These are phyloP conservation scores for Pythium dissotocum DNA, from an alignment of 352 stramenopile genomes.

Conservation along the genomic window DNA sequence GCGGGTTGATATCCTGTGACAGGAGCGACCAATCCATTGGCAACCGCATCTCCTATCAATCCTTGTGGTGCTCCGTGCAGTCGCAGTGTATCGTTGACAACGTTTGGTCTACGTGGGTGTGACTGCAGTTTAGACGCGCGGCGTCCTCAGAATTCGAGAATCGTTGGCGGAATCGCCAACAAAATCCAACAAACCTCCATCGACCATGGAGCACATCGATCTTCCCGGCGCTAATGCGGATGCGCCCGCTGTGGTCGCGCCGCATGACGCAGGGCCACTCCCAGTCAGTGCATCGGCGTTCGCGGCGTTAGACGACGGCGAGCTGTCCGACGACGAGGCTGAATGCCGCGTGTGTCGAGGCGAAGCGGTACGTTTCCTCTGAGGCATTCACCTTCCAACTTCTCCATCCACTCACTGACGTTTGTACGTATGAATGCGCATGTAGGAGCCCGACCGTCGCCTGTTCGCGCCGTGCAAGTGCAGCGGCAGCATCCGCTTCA, in stretches of 20 bases:
- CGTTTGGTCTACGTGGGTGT: neutral
- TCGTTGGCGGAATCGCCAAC: neutral
- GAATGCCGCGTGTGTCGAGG: constrained; percentile 95
- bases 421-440: neutral
- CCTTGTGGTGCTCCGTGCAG: neutral
- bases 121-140: neutral
- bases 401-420: constrained; percentile 1
- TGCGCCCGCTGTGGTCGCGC: neutral
- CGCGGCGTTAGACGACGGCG: neutral
- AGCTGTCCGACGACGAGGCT: constrained; percentile 72
- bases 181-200: neutral
- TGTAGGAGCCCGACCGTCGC: constrained; percentile 63
- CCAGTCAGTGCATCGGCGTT: neutral
- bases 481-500: constrained; percentile 93
- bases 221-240: neutral
- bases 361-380: constrained; percentile 65
- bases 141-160: neutral
- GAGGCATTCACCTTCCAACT: neutral
- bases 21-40: neutral
- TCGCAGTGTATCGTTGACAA: neutral
- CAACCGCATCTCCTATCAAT: neutral
- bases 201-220: neutral
- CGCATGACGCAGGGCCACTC: too few relatives aligned
- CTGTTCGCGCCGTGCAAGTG: constrained; percentile 92
- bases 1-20: neutral